Base-by-base conservation (phyloP, 257 asterid genomes). In the Forsythia suspensa region DNA sequence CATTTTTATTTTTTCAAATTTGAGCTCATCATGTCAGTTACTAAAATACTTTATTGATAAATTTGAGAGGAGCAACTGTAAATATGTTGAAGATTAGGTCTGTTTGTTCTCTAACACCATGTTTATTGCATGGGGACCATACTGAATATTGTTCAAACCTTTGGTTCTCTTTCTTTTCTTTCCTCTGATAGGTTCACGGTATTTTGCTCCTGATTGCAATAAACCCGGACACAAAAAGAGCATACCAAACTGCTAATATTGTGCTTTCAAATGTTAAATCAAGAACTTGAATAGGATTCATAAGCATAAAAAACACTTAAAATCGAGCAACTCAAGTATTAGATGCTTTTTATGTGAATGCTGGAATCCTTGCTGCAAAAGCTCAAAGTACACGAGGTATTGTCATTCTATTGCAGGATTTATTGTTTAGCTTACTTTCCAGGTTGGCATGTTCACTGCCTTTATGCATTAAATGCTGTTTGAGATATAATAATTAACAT, bases 281-380 rank as follows among this genome's bases (percentile, higher is more conserved):
- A 24, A 5, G 63, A 73, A 67, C 38, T 21, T 73, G 59, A 37
- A 20, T 71, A 24, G 37, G 15, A 67, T 70, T 39, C 2, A 10
- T 41, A 41, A 72, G 66, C 59, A 43, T 21, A 48, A 21, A 24
- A 36, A 12, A 44, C 69, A 48, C 72, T 41, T 37, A 8, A 79
- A 37, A 20, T 42, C 51, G 39, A 21, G 21, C 52, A 59, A 44
- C 39, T 51, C 51, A 36, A 63, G 37, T 29, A 20, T 76, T 55
- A 38, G 63, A 72, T 61, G 69, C 24, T 24, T 72, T 18, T 77
- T 67, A 55, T 57, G 38, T 55, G 9, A 18, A 39, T 48, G 43
- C 43, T 55, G 20, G 46, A 73, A 48, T 69, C 55, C 73, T 71
- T 51, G 72, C 59, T 29, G 39, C 70, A n/a, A 29, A 51, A 65